Conservation (phyloP, 1,139 yeast species). For the Saccharomycopsis hybrid region DNA sequence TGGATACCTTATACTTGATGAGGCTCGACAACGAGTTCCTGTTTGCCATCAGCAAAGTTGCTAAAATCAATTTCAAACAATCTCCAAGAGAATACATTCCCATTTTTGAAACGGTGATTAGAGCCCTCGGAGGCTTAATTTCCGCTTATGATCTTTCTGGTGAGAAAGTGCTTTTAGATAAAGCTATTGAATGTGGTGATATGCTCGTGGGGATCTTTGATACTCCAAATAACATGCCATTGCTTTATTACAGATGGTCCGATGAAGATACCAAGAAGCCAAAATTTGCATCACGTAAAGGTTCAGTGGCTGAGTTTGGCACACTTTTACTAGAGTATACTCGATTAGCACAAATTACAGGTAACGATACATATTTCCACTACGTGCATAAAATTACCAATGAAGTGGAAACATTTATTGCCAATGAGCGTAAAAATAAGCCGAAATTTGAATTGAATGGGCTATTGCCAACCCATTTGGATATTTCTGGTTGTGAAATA, state of each 20-base stretch:
- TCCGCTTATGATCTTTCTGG: constrained; percentile 62
- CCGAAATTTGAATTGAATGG: constrained; percentile 31
- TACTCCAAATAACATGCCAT: constrained; percentile 63
- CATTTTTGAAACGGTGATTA: constrained; percentile 64
- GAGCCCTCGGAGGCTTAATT: constrained; percentile 67
- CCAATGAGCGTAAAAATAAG: constrained; percentile 23
- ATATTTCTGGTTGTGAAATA: constrained; percentile 43
- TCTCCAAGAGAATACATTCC: constrained; percentile 42
- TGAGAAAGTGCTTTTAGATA: constrained; percentile 46
- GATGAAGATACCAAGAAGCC: constrained; percentile 42
- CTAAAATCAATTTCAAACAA: constrained; percentile 44
- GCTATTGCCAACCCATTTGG: constrained; percentile 38
- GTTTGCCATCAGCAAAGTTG: constrained; percentile 46
- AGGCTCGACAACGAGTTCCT: constrained; percentile 47
- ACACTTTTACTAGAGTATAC: constrained; percentile 67
- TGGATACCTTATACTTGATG: constrained; percentile 65
- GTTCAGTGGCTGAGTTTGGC: constrained; percentile 61
- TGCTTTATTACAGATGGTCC: constrained; percentile 52
- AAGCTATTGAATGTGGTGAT: constrained; percentile 61
- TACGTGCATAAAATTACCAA: constrained; percentile 41
- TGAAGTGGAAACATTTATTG: constrained; percentile 32
- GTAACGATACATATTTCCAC: constrained; percentile 43
- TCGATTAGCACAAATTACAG: constrained; percentile 59
- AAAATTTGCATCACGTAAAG: constrained; percentile 38
- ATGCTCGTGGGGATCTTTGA: constrained; percentile 63